These are phyloP conservation scores for Hydrangea macrophylla DNA, from an alignment of 148 eudicot genomes.

Conservation along the genomic window DNA sequence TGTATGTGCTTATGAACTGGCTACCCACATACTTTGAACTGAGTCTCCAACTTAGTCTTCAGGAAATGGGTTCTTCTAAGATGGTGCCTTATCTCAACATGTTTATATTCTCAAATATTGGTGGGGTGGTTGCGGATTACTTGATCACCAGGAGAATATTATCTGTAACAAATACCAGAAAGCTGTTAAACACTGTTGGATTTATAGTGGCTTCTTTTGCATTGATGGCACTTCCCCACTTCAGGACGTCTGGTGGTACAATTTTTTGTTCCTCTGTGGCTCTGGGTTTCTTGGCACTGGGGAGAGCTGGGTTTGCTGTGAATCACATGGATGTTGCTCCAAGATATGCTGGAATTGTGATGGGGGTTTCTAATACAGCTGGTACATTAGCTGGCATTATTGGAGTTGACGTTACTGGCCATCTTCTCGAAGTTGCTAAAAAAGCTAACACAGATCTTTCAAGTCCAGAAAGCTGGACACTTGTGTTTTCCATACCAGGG, in stretches of 20 bases:
- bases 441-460: slow-evolving; percentile 56
- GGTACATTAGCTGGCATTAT: slow-evolving; percentile 80
- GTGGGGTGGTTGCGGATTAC: slow-evolving; percentile 74
- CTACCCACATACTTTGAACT: slow-evolving; percentile 76
- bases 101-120: too few species aligned
- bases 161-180: slow-evolving; percentile 60
- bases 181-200: slow-evolving; percentile 62
- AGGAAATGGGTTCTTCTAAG: slow-evolving; percentile 88
- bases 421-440: slow-evolving; percentile 80
- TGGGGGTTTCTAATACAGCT: slow-evolving; percentile 86
- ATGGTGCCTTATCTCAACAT: too few species aligned
- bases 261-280: slow-evolving; percentile 75
- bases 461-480: slow-evolving; percentile 69
- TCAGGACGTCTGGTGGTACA: slow-evolving; percentile 63
- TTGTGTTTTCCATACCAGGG: slow-evolving; percentile 66
- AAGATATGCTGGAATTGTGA: slow-evolving; percentile 77
- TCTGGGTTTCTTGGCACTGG: slow-evolving; percentile 78
- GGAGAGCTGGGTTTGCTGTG: slow-evolving; percentile 84
- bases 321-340: slow-evolving; percentile 92
- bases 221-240: slow-evolving; percentile 50
- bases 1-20: slow-evolving; percentile 86
- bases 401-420: slow-evolving; percentile 73
- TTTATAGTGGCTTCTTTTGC: slow-evolving; percentile 66
- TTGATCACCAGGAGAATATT: slow-evolving; percentile 51
- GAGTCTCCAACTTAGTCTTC: slow-evolving; percentile 69